Evolutionary conservation across 257 asterid species (phyloP), one percentile per base, ranked within the genome.

Genomic region (Solanum pinnatisectum): DNA sequence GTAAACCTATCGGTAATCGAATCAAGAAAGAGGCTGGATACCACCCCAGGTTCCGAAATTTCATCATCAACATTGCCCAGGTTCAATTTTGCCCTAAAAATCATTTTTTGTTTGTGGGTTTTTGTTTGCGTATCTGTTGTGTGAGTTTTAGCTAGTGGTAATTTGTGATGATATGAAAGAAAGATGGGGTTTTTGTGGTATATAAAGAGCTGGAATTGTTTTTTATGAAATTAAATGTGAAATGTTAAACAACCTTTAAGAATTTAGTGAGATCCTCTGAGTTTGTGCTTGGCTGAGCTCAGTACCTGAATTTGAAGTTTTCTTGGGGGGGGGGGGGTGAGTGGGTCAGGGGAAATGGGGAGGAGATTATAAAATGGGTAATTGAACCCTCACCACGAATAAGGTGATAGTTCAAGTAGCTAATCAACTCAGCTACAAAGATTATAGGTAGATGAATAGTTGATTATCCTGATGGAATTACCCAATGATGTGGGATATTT

Each of bases 51-150:
- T 96, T 96, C 90, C 88, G 98, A 36, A 91, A 89, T 85, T 87
- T 93, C 76, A 96, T 96, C 90, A 93, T 95, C 91, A 93, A 90
- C 91, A 27, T 96, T 88, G 99, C 99, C 74, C 99, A 96, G 99
- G 99, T 91, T 32, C 56, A 14, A 1, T 83, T 70, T 70, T 15
- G 3, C n/a, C 78, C 78, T 32, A 36, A 15, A 71, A 71, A 32
- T 15, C 78, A 15, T 30, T 32, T 71, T 71, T 35, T 35, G 15
- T 16, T 72, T 72, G 9, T 72, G 81, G 46, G 44, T 72, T 20
- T 33, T 33, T 72, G 44, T 20, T 8, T 20, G 15, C 39, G 0
- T 59, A 20, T 3, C 67, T 59, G 5, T 72, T 72, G 27, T 35
- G 9, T 23, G 44, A 72, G 7, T 72, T 72, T 23, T 72, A 72